A percentile compares a stretch with the other conserved stretches of the same genome.
Conservation (phyloP, 352 stramenopile species). For the Halophytophthora polymorphica region DNA sequence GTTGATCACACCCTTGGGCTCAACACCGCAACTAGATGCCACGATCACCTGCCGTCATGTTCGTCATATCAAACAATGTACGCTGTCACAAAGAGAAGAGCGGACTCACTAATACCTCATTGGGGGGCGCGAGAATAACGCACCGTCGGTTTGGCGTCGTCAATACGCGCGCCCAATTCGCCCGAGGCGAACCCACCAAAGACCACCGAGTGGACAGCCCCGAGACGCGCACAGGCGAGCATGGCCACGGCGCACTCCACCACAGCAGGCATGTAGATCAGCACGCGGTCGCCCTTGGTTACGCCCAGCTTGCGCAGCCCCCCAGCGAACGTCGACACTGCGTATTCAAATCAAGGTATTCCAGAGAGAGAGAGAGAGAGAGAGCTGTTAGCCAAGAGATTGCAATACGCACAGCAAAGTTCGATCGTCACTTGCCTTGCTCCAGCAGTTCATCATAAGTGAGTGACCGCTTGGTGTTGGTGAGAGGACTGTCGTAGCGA, state of each 20-base stretch:
- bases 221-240: slow-evolving; percentile 97
- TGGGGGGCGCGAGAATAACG: slow-evolving; percentile 93
- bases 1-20: slow-evolving; percentile 61
- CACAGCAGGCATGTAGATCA: slow-evolving; percentile 99
- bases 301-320: slow-evolving; percentile 90
- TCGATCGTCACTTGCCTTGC: slow-evolving; percentile 2
- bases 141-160: slow-evolving; percentile 85
- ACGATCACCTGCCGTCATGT: slow-evolving; percentile 29
- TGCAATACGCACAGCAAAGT: background rate
- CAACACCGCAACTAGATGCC: slow-evolving; percentile 55
- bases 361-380: background rate
- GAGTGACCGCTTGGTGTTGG: slow-evolving; percentile 54
- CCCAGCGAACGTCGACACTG: slow-evolving; percentile 88
- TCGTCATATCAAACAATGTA: background rate
- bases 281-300: slow-evolving; percentile 93
- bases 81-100: background rate
- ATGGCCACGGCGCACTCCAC: slow-evolving; percentile 97
- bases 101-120: no score
- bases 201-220: slow-evolving; percentile 96
- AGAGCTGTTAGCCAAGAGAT: background rate
- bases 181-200: slow-evolving; percentile 96
- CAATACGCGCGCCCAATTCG: slow-evolving; percentile 93
- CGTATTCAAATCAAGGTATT: background rate
- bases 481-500: slow-evolving; percentile 97
- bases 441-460: slow-evolving; percentile 49